Evolutionary conservation across 2,329 filamentous ascomycete genomes (phyloP), one percentile per base, ranked within the genome.

Genomic region (Hirsutella rhossiliensis): DNA sequence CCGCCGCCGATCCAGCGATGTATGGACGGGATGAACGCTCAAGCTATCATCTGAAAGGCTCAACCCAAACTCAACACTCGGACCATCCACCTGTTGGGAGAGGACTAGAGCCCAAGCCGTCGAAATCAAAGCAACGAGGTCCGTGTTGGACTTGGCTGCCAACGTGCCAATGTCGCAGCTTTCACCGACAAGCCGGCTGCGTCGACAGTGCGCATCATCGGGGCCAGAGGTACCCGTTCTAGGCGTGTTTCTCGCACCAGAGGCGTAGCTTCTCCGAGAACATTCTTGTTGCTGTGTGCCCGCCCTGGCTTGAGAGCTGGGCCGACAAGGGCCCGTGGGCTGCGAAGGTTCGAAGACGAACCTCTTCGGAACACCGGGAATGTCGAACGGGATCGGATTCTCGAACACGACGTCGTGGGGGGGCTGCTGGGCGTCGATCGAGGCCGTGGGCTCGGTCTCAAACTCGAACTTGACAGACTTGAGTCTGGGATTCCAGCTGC

Each of bases 401-500:
- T 43, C 41, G 41, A 43, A 30, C 3, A 38, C 13, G 23, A 43
- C 34, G 17, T 15, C 11, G 27, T 38, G 41, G 27, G 34, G 23
- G 4, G 3, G 4, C 15, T 20, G 31, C 8, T 17, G 15, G 17
- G 5, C 7, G 23, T 7, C 28, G 12, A 18, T 8, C 9, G 34
- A 9, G 13, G 6, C 28, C 5, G 23, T 15, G 2, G 23, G 17
- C 9, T 30, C 13, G 17, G 41, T 38, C 28, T 38, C 41, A 32
- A 43, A 43, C 27, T 43, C 41, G n/a, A 43, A 43, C 36, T 43
- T 43, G 11, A 43, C 41, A 11, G 41, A 43, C 27, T 43, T 43
- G 27, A 43, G 34, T 15, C 34, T 43, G 11, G 41, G 34, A 9
- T 11, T 23, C 34, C 41, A 43, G 17, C 12, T 23, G 27, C 34